These are phyloP conservation scores for Rutidosis leptorrhynchoides DNA, from an alignment of 129 eudicot species.

Conservation along the genomic window DNA sequence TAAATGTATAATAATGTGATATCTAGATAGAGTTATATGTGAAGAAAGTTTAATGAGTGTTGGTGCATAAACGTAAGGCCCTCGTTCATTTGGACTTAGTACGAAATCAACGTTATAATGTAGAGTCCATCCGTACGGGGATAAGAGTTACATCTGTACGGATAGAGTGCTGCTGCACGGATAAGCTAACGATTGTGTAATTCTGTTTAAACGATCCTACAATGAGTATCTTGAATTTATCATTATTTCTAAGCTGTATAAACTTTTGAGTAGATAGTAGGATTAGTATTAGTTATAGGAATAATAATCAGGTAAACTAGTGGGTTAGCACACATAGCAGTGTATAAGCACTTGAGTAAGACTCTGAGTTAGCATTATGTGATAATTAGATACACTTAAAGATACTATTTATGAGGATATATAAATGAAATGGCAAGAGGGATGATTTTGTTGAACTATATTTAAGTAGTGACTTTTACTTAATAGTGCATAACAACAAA, in stretches of 20 bases:
- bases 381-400: neutral
- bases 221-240: neutral
- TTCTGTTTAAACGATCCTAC: too few species aligned
- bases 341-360: neutral
- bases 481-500: neutral
- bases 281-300: neutral
- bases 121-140: too few species aligned
- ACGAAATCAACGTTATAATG: too few species aligned
- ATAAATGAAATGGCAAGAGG: neutral
- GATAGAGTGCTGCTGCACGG: too few species aligned
- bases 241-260: neutral
- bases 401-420: neutral
- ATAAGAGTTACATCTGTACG: too few species aligned
- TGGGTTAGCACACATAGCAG: neutral
- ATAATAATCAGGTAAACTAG: neutral
- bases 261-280: neutral
- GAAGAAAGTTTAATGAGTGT: neutral
- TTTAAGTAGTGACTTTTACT: neutral
- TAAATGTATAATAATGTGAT: neutral
- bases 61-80: too few species aligned
- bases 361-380: neutral
- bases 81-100: too few species aligned
- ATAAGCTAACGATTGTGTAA: too few species aligned
- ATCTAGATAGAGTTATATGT: neutral
- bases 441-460: neutral